Evolutionary conservation across 345 rosid genomes (phyloP).

Genomic region (Corchorus capsularis): DNA sequence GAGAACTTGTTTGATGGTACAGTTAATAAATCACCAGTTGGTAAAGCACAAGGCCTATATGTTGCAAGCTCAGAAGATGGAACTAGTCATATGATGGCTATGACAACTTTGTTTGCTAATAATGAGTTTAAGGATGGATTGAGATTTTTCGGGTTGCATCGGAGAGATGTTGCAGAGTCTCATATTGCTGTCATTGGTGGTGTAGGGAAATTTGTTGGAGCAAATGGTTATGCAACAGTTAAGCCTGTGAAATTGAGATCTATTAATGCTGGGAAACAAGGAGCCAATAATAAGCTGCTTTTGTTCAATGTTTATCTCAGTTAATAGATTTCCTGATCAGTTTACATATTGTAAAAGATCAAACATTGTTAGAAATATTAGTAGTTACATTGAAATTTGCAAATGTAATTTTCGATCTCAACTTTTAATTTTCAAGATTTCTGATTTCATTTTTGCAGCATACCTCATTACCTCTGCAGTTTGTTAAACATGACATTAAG

Average conservation of each 20-base stretch:
- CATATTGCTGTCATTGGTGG: constrained; percentile 62
- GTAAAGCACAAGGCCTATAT: constrained; percentile 52
- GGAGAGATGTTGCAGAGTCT: constrained; percentile 38
- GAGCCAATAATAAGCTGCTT: constrained; percentile 22
- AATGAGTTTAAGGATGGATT: constrained; percentile 36
- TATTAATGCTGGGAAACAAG: too few relatives aligned
- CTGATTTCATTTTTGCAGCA: too few relatives aligned
- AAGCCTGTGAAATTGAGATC: constrained; percentile 26
- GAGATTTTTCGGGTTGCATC: constrained; percentile 50
- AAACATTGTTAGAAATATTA: too few relatives aligned
- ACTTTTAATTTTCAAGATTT: too few relatives aligned
- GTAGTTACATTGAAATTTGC: too few relatives aligned
- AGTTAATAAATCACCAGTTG: constrained; percentile 28
- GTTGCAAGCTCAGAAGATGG: constrained; percentile 53
- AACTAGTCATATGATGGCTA: constrained; percentile 54
- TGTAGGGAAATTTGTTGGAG: constrained; percentile 41
- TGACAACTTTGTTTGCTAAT: constrained; percentile 35
- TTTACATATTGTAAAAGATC: too few relatives aligned
- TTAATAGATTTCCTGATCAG: not conserved
- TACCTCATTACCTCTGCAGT: too few relatives aligned
- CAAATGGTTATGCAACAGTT: constrained; percentile 57
- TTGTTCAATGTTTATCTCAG: constrained; percentile 44
- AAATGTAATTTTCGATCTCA: too few relatives aligned
- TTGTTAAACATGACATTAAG: too few relatives aligned
- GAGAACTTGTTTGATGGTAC: constrained; percentile 35